Base-by-base conservation (phyloP, 2,329 filamentous ascomycete genomes). In the Leptographium wingfieldii region DNA sequence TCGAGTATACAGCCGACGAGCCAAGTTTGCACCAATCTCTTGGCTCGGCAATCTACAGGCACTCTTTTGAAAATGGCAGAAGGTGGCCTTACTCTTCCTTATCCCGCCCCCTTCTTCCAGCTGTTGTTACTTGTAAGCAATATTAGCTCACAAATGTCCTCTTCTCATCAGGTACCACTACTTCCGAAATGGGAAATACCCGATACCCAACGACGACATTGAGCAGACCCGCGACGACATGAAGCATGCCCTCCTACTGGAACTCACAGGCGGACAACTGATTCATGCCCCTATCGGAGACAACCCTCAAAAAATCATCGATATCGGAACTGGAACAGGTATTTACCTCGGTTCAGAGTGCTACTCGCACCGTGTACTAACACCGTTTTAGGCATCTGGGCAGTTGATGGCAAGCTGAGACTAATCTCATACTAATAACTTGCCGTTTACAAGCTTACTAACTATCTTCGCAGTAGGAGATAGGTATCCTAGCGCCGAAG, bases 391-490 rank as follows among this genome's bases (percentile, higher is more conserved):
- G 58, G 59, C 7, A 60, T 60, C 11, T 62, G 61, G 61, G 61
- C 79, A 1, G 76, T 83, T 55, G 74, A 59, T 35, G 33, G 56
- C 57, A 12, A 12, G 59, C 11, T n/a, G 19, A n/a, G 22, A 46
- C 19, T 22, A 22, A 22, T 19, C 1, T 6, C 7, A 19, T 5
- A 46, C 2, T 19, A 3, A n/a, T n/a, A 3, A 33, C 16, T 16
- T 55, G 14, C 29, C 31, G 5, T 14, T 16, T 3, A 11, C 1
- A 27, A 4, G 0, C 11, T 38, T 22, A 25, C 57, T 58, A 10
- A 58, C 33, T 3, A 12, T 33, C 7, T 19, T 12, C 1, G 25
- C 40, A 57, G 58, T 60, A 3, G 62, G 60, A 2, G 62, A 63
- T 25, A 25, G 35, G 38, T 62, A 55, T 29, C 62, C 62, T 5